Conservation (phyloP, 345 rosid genomes). For the Carallia brachiata region DNA sequence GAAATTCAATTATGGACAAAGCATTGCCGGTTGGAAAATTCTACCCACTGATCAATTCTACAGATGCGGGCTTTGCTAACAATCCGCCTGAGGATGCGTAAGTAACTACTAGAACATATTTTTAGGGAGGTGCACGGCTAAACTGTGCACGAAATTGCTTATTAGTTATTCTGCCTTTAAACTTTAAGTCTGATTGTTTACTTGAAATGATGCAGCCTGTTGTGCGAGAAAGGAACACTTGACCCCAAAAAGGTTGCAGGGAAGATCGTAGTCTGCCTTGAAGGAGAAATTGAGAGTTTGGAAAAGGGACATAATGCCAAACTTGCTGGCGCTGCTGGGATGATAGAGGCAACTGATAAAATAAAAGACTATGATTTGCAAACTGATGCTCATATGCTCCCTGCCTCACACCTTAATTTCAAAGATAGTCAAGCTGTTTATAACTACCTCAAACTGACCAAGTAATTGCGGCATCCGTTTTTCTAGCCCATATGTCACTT, state of each 20-base stretch:
- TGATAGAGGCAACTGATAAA: constrained; percentile 41
- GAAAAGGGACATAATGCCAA: constrained; percentile 31
- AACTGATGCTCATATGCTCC: constrained; percentile 41
- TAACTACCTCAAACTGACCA: constrained; percentile 38
- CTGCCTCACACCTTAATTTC: constrained; percentile 37
- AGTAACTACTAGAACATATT: background rate
- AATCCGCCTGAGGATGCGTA: background rate
- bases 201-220: background rate
- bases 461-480: constrained; percentile 20
- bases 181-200: background rate
- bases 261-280: constrained; percentile 48
- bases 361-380: constrained; percentile 10
- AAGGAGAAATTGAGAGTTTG: constrained; percentile 20
- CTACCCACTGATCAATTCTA: constrained; percentile 1
- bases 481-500: background rate
- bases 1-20: background rate
- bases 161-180: background rate
- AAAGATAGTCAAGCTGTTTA: constrained; percentile 27
- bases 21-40: background rate
- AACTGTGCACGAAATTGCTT: too few relatives aligned
- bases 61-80: background rate
- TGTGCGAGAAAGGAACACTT: constrained; percentile 23
- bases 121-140: background rate
- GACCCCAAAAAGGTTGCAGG: constrained; percentile 53
- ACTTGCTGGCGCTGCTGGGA: constrained; percentile 45